Evolutionary conservation across 768 basidiomycete genomes (phyloP), one percentile per base, ranked within the genome.

Genomic region (Calocera viscosa): DNA sequence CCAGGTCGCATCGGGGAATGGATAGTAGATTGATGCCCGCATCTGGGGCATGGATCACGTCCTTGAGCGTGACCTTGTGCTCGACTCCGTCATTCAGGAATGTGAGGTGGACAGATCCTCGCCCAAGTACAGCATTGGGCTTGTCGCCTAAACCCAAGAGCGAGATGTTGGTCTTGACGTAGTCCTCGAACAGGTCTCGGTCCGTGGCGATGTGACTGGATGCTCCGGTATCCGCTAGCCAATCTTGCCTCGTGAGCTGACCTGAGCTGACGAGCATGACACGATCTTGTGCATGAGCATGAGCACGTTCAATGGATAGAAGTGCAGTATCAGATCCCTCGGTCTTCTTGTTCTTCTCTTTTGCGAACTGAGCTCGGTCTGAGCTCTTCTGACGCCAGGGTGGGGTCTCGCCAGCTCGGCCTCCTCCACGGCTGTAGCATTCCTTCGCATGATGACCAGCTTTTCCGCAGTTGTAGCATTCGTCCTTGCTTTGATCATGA

Each of bases 21-120:
- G 74, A 75, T 2, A 76, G 49, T 1, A 76, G 72, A 49, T 76
- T 74, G 2, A 72, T 70, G 0, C 70, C 64, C 19, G 76, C 65
- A 24, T 73, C 71, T 0, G 74, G 75, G 0, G 72, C 72, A 43
- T 76, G 73, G 0, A 76, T 63, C 1, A 73, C 73, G 28, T 74
- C 68, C 3, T 40, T 40, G 39, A 76, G 72, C 1, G 65, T 70
- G 14, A 75, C 32, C 0, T 64, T 67, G 1, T 70, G 67, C 0
- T 43, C n/a, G 10, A 60, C 49, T 16, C 71, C 70, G 7, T 67
- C 49, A 19, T 68, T 38, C 0, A 38, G 16, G 43, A 71, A 68
- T 0, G 38, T 22, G 26, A 72, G 74, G 12, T 14, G 49, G 12
- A 40, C 39, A 40, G 39, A 40, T 40, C 39, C 39, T 40, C 39